Percentiles rank a stretch among this genome's conserved stretches.
phyloP scores from a whole-genome alignment of 805 yeast genomes.

The Wickerhamiella brachini region DNA sequence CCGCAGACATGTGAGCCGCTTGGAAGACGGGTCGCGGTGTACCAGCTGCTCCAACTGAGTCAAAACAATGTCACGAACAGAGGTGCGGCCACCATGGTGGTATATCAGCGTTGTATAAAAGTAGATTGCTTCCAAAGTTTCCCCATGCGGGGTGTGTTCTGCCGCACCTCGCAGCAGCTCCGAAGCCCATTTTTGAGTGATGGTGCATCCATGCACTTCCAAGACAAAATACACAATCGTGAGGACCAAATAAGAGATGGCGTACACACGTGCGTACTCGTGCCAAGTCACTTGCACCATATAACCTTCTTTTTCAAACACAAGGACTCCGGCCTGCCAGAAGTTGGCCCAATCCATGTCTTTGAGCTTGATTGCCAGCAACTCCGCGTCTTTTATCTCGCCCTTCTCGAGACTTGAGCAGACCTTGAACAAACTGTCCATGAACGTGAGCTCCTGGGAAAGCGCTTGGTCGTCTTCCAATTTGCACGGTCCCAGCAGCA shows the following conservation, averaged over 20 bases:
- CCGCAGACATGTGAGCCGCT: not conserved
- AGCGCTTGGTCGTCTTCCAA: not conserved
- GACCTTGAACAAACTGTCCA: not conserved
- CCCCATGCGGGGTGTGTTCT: not conserved
- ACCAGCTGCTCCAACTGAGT: not conserved
- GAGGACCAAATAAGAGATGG: not conserved
- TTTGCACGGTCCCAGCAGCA: not conserved
- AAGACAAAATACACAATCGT: not conserved
- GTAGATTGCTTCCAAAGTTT: not conserved
- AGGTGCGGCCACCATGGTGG: not conserved
- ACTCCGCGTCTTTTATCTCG: not conserved
- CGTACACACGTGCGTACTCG: not conserved
- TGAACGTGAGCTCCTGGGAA: not conserved
- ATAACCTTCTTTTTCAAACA: not conserved
- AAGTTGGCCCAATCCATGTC: not conserved
- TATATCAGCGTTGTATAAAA: not conserved
- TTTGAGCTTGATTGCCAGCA: not conserved
- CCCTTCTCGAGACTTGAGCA: not conserved
- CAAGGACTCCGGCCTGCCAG: not conserved
- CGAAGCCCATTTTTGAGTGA: not conserved
- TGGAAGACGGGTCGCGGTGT: not conserved
- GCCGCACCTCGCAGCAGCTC: not conserved
- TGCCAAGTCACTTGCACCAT: not conserved
- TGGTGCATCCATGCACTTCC: not conserved
- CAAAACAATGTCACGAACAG: not conserved